A percentile compares a stretch with the other conserved stretches of the same genome.
Conservation (phyloP, 768 basidiomycete genomes). For the Hericium rajendrae region DNA sequence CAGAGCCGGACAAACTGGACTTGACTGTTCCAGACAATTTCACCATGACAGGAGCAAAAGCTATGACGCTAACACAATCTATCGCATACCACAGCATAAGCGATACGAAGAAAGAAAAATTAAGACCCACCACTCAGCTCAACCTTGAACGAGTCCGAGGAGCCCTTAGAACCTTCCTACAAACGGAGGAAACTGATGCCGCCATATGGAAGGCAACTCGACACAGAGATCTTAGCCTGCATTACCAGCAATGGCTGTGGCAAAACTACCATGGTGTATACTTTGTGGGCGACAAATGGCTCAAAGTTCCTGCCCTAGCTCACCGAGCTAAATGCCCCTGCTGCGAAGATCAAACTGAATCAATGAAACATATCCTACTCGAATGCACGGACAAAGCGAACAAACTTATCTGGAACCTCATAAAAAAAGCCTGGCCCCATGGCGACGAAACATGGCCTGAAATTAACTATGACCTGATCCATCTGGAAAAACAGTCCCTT, state of each 20-base stretch:
- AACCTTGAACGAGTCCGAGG: neutral
- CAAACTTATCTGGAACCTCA: neutral
- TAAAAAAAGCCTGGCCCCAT: neutral
- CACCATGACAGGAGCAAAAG: constrained; percentile 1
- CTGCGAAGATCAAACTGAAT: neutral
- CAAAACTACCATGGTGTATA: neutral
- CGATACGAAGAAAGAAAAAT: neutral
- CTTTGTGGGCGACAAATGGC: neutral
- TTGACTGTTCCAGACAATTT: neutral
- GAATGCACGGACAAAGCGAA: neutral
- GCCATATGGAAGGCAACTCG: neutral
- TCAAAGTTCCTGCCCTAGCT: neutral
- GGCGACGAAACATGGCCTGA: neutral
- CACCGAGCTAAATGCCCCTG: neutral
- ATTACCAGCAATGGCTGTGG: neutral
- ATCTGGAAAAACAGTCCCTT: too few relatives aligned
- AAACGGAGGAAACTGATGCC: neutral
- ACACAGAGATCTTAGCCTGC: neutral
- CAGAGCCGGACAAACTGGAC: neutral
- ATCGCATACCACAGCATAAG: constrained; percentile 1
- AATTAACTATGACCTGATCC: neutral
- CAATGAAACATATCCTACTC: neutral
- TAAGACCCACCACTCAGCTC: neutral
- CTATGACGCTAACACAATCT: neutral
- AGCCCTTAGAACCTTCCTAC: neutral